Evolutionary conservation across 495 filamentous ascomycete genomes (phyloP), one percentile per base, ranked within the genome.

Genomic region (Xylaria flabelliformis): DNA sequence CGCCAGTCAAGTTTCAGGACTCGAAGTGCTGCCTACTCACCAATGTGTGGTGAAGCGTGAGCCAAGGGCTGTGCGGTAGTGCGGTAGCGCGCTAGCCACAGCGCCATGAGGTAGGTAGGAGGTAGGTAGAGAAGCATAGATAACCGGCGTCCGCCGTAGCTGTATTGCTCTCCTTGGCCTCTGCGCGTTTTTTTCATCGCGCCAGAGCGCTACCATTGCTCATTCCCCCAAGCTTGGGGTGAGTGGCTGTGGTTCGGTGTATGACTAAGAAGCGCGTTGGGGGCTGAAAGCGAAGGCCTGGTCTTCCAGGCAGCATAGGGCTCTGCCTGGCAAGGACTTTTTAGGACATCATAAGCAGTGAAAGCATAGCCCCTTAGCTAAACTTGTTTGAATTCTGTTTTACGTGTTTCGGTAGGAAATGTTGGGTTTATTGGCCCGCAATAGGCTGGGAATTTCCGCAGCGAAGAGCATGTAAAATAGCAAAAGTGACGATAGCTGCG

Each of bases 241-340:
- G 42, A 24, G 65, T 67, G 65, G 65, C 65, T 67, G 5, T 2
- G 15, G 48, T 67, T 55, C 44, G 50, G 44, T 56, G 65, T 67
- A 15, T 26, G 34, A 56, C 46, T 56, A 51, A 53, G 62, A n/a
- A 9, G 4, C 36, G 36, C 1, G 8, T 42, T 67, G n/a, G 50
- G 65, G 65, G 65, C 26, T 3, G 9, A 29, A 55, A 42, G 13
- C 9, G 29, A 39, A 61, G 29, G 53, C 48, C 48, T n/a, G 4
- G 17, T 50, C 48, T 13, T 13, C 26, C 26, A 61, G 58, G 58
- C 58, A 61, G 58, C 58, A 61, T 3, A 39, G 34, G 34, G 32
- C 10, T 61, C 58, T 61, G 58, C 32, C 58, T 61, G 4, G 1
- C 0, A 10, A 61, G 58, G 34, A 61, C 58, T 61, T 7, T 61